Conservation (phyloP, 2,329 filamentous ascomycete species). For the Diaporthe humulicola region DNA sequence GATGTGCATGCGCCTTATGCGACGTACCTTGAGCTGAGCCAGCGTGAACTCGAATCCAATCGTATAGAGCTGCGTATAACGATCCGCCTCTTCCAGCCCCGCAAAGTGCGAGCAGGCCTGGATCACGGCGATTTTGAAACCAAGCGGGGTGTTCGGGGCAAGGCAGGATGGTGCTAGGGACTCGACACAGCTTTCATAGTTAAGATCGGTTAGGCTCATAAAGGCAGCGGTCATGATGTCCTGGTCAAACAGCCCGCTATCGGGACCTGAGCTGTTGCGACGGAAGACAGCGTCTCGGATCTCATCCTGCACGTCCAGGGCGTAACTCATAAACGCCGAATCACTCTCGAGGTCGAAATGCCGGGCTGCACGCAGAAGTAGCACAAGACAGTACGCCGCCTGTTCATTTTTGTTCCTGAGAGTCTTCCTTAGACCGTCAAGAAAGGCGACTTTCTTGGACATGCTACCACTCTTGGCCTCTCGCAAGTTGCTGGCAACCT, state of each 20-base stretch:
- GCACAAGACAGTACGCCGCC: slow-evolving; percentile 75
- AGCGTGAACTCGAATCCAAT: slow-evolving; percentile 70
- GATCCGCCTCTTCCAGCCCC: slow-evolving; percentile 60
- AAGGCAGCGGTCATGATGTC: slow-evolving; percentile 76
- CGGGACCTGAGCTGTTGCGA: slow-evolving; percentile 59
- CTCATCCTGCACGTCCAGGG: slow-evolving; percentile 78
- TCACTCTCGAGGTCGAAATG: slow-evolving; percentile 75
- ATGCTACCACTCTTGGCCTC: slow-evolving; percentile 73
- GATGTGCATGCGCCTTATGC: slow-evolving; percentile 32
- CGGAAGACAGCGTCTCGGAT: slow-evolving; percentile 75
- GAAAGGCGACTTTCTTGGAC: slow-evolving; percentile 75
- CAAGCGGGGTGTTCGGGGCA: slow-evolving; percentile 66
- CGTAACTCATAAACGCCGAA: slow-evolving; percentile 74
- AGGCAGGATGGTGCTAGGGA: slow-evolving; percentile 70
- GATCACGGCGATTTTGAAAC: slow-evolving; percentile 73
- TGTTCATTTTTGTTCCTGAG: slow-evolving; percentile 75
- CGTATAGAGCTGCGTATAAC: slow-evolving; percentile 68
- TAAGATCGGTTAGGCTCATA: slow-evolving; percentile 73
- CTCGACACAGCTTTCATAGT: slow-evolving; percentile 70
- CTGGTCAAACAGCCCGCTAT: slow-evolving; percentile 69
- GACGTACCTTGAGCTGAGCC: slow-evolving; percentile 65
- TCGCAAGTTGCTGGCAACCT: slow-evolving; percentile 76
- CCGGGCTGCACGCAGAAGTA: slow-evolving; percentile 72
- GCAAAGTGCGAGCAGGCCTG: slow-evolving; percentile 75
- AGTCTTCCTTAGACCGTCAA: slow-evolving; percentile 74